These are phyloP conservation scores for Rugonectria rugulosa DNA, from an alignment of 2,329 filamentous ascomycete species.

Conservation along the genomic window DNA sequence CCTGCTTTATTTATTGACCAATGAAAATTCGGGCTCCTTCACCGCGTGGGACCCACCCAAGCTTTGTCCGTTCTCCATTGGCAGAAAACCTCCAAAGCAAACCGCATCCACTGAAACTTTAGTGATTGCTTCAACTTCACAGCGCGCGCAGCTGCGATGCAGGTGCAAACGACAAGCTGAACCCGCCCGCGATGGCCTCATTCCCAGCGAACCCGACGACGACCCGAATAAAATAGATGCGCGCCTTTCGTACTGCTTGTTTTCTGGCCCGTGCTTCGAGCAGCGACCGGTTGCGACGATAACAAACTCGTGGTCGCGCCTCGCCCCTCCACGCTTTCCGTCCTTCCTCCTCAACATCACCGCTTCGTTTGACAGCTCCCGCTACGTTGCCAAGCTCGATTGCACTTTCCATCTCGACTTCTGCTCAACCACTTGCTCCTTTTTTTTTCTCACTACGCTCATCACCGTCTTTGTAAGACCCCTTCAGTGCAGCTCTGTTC, in stretches of 20 bases:
- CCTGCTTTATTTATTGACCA: constrained; percentile 1
- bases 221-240: neutral
- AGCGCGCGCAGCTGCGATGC: constrained; percentile 12
- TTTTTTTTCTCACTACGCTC: neutral
- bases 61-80: constrained; percentile 1
- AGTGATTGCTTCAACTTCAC: constrained; percentile 20
- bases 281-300: neutral
- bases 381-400: neutral
- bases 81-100: constrained; percentile 1
- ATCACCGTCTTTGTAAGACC: constrained; percentile 11
- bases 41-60: constrained; percentile 14
- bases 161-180: constrained; percentile 4
- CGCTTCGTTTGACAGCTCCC: neutral
- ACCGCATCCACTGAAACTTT: constrained; percentile 8
- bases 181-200: constrained; percentile 14
- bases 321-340: neutral
- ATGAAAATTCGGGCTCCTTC: neutral
- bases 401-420: neutral
- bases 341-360: neutral
- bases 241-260: neutral
- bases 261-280: neutral
- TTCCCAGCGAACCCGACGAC: constrained; percentile 2
- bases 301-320: neutral
- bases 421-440: neutral
- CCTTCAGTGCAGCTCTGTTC: neutral